phyloP scores from a whole-genome alignment of 1,139 yeast genomes.

The Insectozyma bohioensis region DNA sequence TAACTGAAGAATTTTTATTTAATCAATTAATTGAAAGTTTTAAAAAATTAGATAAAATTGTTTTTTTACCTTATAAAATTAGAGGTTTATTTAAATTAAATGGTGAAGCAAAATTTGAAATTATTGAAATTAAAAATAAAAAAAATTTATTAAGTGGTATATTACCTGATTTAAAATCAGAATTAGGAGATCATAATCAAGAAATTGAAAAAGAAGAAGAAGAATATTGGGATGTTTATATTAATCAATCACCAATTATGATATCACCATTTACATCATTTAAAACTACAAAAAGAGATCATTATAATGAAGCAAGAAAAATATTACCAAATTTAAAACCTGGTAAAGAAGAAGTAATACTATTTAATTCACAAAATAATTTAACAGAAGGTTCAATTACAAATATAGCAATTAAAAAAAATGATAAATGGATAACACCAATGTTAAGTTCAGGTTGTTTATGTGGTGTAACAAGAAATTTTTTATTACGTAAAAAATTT shows the following conservation, averaged over 20 bases:
- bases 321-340: slow-evolving; percentile 36
- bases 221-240: slow-evolving; percentile 55
- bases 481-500: slow-evolving; percentile 53
- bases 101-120: slow-evolving; percentile 55
- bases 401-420: slow-evolving; percentile 65
- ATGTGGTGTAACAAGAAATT: slow-evolving; percentile 79
- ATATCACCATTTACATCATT: slow-evolving; percentile 82
- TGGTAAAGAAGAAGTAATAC: slow-evolving; percentile 62
- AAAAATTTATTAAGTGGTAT: slow-evolving; percentile 46
- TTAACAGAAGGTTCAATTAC: slow-evolving; percentile 86
- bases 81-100: slow-evolving; percentile 50
- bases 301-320: slow-evolving; percentile 65
- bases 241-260: slow-evolving; percentile 54
- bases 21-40: slow-evolving; percentile 46
- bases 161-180: slow-evolving; percentile 4
- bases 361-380: slow-evolving; percentile 59
- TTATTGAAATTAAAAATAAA: slow-evolving; percentile 38
- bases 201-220: slow-evolving; percentile 14
- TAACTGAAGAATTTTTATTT: slow-evolving; percentile 45
- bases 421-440: slow-evolving; percentile 77
- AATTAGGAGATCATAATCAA: too few relatives aligned
- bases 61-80: slow-evolving; percentile 51
- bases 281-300: slow-evolving; percentile 75
- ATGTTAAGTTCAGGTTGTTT: slow-evolving; percentile 73
- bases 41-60: slow-evolving; percentile 23